A percentile compares a stretch with the other conserved stretches of the same genome.
These are phyloP conservation scores for Cerioporus squamosus DNA, from an alignment of 1,284 basidiomycete species.

Conservation along the genomic window DNA sequence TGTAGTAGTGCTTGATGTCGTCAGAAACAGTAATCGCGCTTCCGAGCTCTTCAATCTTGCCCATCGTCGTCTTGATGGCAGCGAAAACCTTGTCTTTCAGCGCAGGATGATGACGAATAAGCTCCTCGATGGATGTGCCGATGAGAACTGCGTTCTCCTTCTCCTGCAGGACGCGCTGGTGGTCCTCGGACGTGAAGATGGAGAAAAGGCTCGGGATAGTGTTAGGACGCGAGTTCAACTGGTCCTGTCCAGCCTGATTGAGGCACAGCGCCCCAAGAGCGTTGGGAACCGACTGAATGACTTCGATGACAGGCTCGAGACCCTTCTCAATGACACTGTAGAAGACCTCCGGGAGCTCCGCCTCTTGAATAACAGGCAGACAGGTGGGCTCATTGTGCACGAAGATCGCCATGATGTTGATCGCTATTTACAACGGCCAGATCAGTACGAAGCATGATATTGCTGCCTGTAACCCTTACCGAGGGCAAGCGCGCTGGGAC, in stretches of 20 bases:
- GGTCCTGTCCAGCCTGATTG: constrained; percentile 88
- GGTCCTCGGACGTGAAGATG: constrained; percentile 85
- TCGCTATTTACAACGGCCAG: constrained; percentile 53
- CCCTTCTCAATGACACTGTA: constrained; percentile 85
- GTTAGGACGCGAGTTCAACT: constrained; percentile 75
- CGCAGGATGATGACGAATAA: constrained; percentile 94
- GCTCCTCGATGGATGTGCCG: constrained; percentile 92
- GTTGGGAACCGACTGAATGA: constrained; percentile 91
- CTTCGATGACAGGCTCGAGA: constrained; percentile 88
- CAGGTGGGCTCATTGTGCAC: constrained; percentile 99
- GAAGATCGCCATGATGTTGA: constrained; percentile 98
- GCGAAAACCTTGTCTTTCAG: constrained; percentile 84
- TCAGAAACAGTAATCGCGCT: constrained; percentile 58
- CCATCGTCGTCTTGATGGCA: constrained; percentile 71
- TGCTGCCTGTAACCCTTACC: constrained; percentile 47
- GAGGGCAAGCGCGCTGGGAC: constrained; percentile 84
- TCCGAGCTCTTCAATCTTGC: constrained; percentile 77
- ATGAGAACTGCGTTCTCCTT: constrained; percentile 92
- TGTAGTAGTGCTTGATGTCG: constrained; percentile 70
- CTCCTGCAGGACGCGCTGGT: constrained; percentile 88
- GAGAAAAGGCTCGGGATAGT: constrained; percentile 87
- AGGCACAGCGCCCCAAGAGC: constrained; percentile 97
- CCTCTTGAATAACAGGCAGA: constrained; percentile 90
- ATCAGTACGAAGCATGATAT: neutral
- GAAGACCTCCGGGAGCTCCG: constrained; percentile 87